Conservation (phyloP, 805 yeast species). For the Zygoascus flipseniorum region DNA sequence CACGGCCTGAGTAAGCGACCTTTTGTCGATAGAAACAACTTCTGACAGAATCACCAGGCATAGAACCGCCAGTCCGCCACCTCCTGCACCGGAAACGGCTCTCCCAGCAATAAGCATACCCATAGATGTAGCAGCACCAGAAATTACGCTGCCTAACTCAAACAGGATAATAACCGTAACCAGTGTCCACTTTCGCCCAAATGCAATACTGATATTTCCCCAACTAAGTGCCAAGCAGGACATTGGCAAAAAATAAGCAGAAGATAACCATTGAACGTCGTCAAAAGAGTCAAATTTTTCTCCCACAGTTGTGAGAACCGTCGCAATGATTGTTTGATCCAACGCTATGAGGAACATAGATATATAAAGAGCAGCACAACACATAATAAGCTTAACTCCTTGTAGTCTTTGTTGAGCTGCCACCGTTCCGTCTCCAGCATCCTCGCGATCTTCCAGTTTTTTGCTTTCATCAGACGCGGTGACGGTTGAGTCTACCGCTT, state of each 20-base stretch:
- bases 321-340: conserved; percentile 47
- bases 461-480: too few relatives aligned
- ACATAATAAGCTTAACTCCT: conserved; percentile 10
- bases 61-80: conserved; percentile 73
- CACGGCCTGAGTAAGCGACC: conserved; percentile 76
- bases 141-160: conserved; percentile 34
- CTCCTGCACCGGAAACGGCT: conserved; percentile 78
- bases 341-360: conserved; percentile 26
- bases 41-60: conserved; percentile 72
- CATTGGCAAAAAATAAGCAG: conserved; percentile 55
- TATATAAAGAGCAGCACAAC: conserved; percentile 7
- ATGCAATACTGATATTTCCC: conserved; percentile 37
- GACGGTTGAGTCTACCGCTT: too few relatives aligned
- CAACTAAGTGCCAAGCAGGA: conserved; percentile 51
- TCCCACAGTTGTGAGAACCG: conserved; percentile 33
- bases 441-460: background rate
- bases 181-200: conserved; percentile 34
- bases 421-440: conserved; percentile 9
- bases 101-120: conserved; percentile 61
- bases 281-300: conserved; percentile 44
- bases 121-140: conserved; percentile 39
- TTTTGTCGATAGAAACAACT: conserved; percentile 60
- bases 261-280: conserved; percentile 44
- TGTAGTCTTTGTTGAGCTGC: conserved; percentile 9
- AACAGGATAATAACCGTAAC: conserved; percentile 32